These are phyloP conservation scores for Nitzschia putrida DNA, from an alignment of 108 stramenopile species.

Conservation along the genomic window DNA sequence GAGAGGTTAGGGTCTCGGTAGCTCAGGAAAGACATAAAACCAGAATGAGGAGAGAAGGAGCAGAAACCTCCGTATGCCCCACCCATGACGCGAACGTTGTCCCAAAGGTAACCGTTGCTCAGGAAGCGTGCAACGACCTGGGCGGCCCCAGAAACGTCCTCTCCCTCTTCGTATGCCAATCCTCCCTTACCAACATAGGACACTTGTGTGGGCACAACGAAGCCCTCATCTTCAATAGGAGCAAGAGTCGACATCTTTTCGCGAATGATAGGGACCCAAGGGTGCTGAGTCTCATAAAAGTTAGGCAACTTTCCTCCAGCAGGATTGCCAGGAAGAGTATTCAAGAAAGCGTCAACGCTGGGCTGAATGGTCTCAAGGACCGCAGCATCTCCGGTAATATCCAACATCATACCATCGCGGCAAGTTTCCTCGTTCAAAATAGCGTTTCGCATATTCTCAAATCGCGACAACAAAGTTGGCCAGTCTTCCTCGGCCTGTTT, in stretches of 20 bases:
- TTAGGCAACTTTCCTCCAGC: constrained; percentile 63
- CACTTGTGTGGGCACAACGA: constrained; percentile 94
- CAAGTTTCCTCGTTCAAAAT: constrained; percentile 70
- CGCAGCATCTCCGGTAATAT: constrained; percentile 86
- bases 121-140: constrained; percentile 82
- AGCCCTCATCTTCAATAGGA: constrained; percentile 84
- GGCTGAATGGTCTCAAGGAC: constrained; percentile 74
- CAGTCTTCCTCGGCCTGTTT: constrained; percentile 93
- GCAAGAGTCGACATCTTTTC: constrained; percentile 69
- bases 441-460: constrained; percentile 83
- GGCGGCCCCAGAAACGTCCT: constrained; percentile 74
- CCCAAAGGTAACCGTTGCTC: constrained; percentile 92
- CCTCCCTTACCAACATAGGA: constrained; percentile 94
- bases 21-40: constrained; percentile 85
- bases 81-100: constrained; percentile 94
- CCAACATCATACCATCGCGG: constrained; percentile 86
- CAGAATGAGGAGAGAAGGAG: constrained; percentile 79
- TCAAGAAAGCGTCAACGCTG: constrained; percentile 66
- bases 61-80: constrained; percentile 97
- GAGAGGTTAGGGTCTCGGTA: constrained; percentile 96
- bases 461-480: constrained; percentile 78
- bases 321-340: constrained; percentile 69
- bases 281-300: constrained; percentile 75
- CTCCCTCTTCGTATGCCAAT: constrained; percentile 79
- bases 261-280: constrained; percentile 78